These are phyloP conservation scores for Pascua guehoae DNA, from an alignment of 1,284 basidiomycete species.

Conservation along the genomic window DNA sequence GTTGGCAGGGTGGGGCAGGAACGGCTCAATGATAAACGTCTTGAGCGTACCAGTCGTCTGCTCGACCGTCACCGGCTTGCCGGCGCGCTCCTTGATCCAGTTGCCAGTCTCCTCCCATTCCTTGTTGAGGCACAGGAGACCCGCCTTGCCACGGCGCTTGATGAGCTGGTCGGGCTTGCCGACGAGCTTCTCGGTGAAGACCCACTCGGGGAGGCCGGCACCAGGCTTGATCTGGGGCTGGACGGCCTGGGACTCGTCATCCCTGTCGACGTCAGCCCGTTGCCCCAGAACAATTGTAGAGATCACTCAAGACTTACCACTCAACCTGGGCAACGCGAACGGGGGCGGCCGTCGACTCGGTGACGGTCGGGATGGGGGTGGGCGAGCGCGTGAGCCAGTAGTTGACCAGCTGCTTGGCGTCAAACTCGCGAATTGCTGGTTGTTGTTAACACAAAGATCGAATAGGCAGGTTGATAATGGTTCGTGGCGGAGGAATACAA, in stretches of 20 bases:
- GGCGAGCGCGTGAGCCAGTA: slow-evolving; percentile 91
- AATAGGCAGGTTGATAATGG: neutral
- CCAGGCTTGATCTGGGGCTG: slow-evolving; percentile 61
- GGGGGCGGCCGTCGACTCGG: slow-evolving; percentile 45
- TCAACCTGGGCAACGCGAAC: slow-evolving; percentile 51
- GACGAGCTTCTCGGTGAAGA: slow-evolving; percentile 80
- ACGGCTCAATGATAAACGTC: slow-evolving; percentile 98
- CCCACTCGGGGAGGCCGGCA: slow-evolving; percentile 73
- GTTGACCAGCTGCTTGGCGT: slow-evolving; percentile 87
- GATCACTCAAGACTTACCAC: slow-evolving; percentile 35
- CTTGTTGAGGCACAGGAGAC: slow-evolving; percentile 91
- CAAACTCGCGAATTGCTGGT: slow-evolving; percentile 85
- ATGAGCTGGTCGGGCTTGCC: slow-evolving; percentile 97
- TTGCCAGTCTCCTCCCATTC: slow-evolving; percentile 76
- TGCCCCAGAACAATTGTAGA: slow-evolving; percentile 50
- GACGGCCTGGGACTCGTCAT: slow-evolving; percentile 73
- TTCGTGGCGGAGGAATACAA: neutral
- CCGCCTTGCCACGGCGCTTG: slow-evolving; percentile 98
- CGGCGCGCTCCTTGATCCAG: slow-evolving; percentile 87
- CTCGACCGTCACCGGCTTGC: slow-evolving; percentile 92
- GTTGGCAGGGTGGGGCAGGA: slow-evolving; percentile 89
- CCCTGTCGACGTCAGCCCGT: slow-evolving; percentile 52
- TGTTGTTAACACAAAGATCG: neutral
- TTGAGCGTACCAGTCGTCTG: slow-evolving; percentile 87
- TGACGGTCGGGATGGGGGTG: slow-evolving; percentile 50